These are phyloP conservation scores for Xerocomus brunneocitrinus DNA, from an alignment of 768 basidiomycete genomes.

Conservation along the genomic window DNA sequence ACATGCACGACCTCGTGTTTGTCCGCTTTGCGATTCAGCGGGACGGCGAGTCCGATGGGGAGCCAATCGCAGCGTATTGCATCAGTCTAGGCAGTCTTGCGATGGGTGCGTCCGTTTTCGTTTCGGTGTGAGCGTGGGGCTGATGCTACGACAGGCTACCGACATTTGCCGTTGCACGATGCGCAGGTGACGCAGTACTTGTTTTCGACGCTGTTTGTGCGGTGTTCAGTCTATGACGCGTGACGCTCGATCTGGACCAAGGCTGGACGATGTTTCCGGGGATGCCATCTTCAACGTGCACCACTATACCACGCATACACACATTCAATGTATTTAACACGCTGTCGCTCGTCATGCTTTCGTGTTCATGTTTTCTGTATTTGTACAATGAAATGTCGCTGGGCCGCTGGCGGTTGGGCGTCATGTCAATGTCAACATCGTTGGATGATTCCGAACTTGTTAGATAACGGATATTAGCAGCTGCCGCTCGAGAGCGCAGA, in stretches of 20 bases:
- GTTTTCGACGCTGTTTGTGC: constrained; percentile 91
- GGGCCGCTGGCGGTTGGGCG: neutral
- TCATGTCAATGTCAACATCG: neutral
- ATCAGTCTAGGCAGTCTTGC: constrained; percentile 66
- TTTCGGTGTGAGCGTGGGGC: neutral
- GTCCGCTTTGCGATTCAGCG: constrained; percentile 73
- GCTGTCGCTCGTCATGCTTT: neutral
- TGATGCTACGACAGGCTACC: constrained; percentile 58
- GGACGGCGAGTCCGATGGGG: constrained; percentile 54
- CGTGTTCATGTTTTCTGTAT: neutral
- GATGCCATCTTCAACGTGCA: neutral
- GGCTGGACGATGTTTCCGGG: neutral
- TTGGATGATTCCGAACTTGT: too few species aligned
- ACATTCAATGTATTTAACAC: neutral
- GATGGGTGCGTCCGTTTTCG: constrained; percentile 47
- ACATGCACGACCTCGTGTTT: constrained; percentile 82
- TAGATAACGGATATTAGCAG: too few species aligned
- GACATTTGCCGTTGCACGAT: constrained; percentile 89
- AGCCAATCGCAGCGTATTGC: constrained; percentile 72
- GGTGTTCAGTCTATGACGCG: constrained; percentile 45
- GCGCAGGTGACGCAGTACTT: constrained; percentile 81
- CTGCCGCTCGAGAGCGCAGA: too few species aligned
- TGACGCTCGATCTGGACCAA: constrained; percentile 1
- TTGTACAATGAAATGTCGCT: neutral
- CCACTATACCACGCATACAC: neutral